Evolutionary conservation across 2,329 filamentous ascomycete species (phyloP).

Genomic region (Nannizzia gypsea): DNA sequence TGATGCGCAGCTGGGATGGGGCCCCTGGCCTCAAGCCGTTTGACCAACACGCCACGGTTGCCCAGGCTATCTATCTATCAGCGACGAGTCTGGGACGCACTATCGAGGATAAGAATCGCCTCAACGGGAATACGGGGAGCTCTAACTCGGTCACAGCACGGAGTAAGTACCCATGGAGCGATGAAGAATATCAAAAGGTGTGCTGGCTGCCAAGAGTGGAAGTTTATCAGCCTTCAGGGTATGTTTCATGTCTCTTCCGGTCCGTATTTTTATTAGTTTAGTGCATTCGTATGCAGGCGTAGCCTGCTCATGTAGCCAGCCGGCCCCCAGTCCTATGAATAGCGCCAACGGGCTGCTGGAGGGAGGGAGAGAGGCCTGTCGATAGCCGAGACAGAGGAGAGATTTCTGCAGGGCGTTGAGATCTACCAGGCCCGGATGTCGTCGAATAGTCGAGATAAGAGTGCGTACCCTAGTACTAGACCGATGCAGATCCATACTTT

Average conservation of each 20-base stretch:
- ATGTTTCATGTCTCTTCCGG: neutral
- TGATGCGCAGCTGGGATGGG: neutral
- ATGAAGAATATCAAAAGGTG: too few species aligned
- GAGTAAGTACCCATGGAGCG: too few species aligned
- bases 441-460: constrained; percentile 63
- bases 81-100: too few species aligned
- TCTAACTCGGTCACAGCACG: too few species aligned
- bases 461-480: constrained; percentile 67
- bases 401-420: neutral
- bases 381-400: neutral
- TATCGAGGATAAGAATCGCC: too few species aligned
- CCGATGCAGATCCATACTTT: constrained; percentile 62
- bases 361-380: neutral
- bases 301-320: neutral
- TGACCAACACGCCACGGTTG: neutral
- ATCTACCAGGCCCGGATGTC: constrained; percentile 7
- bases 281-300: neutral
- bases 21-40: neutral
- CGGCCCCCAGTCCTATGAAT: neutral
- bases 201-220: neutral
- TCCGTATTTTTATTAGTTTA: neutral
- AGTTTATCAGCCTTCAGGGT: neutral
- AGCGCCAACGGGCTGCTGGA: neutral
- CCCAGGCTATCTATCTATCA: neutral
- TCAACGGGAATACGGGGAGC: too few species aligned